A percentile compares a stretch with the other conserved stretches of the same genome.
phyloP scores from a whole-genome alignment of 176 grass and related monocot genomes.

The Oryza glaberrima region DNA sequence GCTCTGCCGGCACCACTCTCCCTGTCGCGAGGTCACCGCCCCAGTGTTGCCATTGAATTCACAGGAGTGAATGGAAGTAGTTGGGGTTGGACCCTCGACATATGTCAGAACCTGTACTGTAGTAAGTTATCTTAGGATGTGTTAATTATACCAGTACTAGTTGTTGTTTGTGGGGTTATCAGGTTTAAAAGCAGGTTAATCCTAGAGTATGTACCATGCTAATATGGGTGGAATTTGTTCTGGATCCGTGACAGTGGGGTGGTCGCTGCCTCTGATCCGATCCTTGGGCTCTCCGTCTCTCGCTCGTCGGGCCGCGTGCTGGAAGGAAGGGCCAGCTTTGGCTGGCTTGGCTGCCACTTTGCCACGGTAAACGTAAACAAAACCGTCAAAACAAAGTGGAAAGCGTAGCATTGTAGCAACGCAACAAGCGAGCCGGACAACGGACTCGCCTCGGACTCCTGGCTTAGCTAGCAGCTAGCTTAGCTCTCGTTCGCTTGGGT shows the following conservation, averaged over 20 bases:
- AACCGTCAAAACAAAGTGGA: neutral
- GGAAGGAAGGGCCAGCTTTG: slow-evolving; percentile 18
- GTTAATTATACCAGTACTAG: too few species aligned
- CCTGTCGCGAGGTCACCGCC: neutral
- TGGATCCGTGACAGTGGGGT: neutral
- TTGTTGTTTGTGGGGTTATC: neutral
- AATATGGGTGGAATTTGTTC: neutral
- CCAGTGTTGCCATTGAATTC: neutral
- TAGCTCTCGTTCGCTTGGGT: too few species aligned
- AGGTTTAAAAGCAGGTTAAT: neutral
- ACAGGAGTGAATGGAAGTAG: neutral
- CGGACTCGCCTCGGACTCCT: neutral
- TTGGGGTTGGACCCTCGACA: neutral
- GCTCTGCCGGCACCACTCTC: too few species aligned
- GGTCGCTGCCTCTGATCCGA: neutral
- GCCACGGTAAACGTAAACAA: slow-evolving; percentile 43
- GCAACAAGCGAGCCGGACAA: slow-evolving; percentile 41
- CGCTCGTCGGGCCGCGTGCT: slow-evolving; percentile 29
- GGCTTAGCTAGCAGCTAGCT: too few species aligned
- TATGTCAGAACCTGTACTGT: too few species aligned
- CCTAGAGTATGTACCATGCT: neutral
- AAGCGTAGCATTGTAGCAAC: neutral
- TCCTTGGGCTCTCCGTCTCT: slow-evolving; percentile 30
- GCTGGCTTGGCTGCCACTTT: slow-evolving; percentile 35
- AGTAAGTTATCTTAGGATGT: too few species aligned